A percentile compares a stretch with the other conserved stretches of the same genome.
These are phyloP conservation scores for Tolypocladium capitatum DNA, from an alignment of 2,329 filamentous ascomycete species.

Conservation along the genomic window DNA sequence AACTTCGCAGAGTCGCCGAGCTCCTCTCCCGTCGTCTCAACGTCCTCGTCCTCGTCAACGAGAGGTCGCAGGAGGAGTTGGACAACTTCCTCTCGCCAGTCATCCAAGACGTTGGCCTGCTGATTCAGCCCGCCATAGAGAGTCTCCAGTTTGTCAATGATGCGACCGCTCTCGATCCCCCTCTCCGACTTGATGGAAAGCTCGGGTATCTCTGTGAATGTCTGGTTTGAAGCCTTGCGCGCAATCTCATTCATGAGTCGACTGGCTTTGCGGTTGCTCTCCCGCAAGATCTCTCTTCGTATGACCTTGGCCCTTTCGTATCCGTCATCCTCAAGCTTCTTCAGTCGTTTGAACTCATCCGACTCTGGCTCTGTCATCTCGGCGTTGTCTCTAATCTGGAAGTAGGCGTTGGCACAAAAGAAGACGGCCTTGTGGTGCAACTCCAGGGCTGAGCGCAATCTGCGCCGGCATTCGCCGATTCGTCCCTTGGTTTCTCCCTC, in stretches of 20 bases:
- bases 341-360: conserved; percentile 50
- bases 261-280: conserved; percentile 23
- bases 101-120: conserved; percentile 57
- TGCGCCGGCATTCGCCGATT: conserved; percentile 44
- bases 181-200: conserved; percentile 34
- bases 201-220: conserved; percentile 50
- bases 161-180: conserved; percentile 60
- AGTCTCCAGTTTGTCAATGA: conserved; percentile 52
- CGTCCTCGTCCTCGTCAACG: conserved; percentile 64
- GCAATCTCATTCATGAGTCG: conserved; percentile 49
- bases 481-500: conserved; percentile 23
- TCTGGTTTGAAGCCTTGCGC: conserved; percentile 35
- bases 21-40: conserved; percentile 75
- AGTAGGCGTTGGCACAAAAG: conserved; percentile 73
- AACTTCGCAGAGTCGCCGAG: conserved; percentile 76
- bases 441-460: conserved; percentile 61
- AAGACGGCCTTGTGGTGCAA: conserved; percentile 72
- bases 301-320: conserved; percentile 71
- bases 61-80: conserved; percentile 60
- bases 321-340: conserved; percentile 54
- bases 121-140: conserved; percentile 55
- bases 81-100: conserved; percentile 63
- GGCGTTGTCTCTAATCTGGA: conserved; percentile 64
- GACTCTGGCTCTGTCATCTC: conserved; percentile 52
- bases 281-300: conserved; percentile 63